Base-by-base conservation (phyloP, 192 early-diverging fungal genomes). In the Borealophlyctis nickersoniae region DNA sequence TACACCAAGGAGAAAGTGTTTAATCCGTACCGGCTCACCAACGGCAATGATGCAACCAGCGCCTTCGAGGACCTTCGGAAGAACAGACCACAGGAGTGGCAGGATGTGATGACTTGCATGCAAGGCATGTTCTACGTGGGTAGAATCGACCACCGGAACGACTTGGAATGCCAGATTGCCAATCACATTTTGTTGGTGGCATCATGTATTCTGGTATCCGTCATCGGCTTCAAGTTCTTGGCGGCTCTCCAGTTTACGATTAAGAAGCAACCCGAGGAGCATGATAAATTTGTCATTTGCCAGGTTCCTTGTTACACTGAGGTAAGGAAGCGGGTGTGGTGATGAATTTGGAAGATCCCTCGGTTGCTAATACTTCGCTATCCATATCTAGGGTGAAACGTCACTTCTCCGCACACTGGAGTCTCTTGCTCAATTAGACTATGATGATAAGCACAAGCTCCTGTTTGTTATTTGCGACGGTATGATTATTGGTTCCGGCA, bases 261-360 rank as follows among this genome's bases (percentile, higher is more conserved):
- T 11, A 71, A 73, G 52, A 23, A 84, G 30, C 81, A 83, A 59
- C 90, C 91, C 2, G 93, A 95, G 62, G 88, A 93, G 72, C 87
- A 88, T 55, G 93, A 98, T 79, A 95, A 93, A 80, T 95, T 96
- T 80, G 88, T 96, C 58, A 94, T 98, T 72, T 89, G 88, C 60
- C 89, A 93, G 69, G 93, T 98, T 34, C 93, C 95, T 36, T 98
- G 95, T 79, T 99, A 99, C 76, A 98, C 95, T 9, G 97, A 99
- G 70, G 75, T 78, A 51, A 88, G 94, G 72, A 78, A 45, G n/a
- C 31, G 14, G 31, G 4, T 63, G 31, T 3, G 4, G 9, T 7
- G 24, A 19, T 0, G 26, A 16, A 26, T 31, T 7, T 24, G 19
- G 52, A 49, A 7, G n/a, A 57, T 29, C 16, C 29, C n/a, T n/a